Evolutionary conservation across 106 monocot species (phyloP).

Genomic region (Dendrobium catenatum): DNA sequence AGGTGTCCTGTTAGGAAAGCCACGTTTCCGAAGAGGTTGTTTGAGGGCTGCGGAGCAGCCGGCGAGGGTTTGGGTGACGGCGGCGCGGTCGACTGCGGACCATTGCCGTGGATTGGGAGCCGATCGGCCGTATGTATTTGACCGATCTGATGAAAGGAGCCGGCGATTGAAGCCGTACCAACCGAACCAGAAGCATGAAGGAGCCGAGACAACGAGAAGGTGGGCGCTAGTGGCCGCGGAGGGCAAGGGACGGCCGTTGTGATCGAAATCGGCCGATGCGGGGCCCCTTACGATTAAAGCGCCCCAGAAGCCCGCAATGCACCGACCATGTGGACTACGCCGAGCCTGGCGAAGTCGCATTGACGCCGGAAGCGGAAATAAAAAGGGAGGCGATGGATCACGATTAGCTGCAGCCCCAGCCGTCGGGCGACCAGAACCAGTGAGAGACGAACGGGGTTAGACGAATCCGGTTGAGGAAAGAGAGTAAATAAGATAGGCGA

Average conservation of each 20-base stretch:
- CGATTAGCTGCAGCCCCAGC: conserved; percentile 3
- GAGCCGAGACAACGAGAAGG: conserved; percentile 17
- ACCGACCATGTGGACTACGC: conserved; percentile 15
- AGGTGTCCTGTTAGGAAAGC: conserved; percentile 14
- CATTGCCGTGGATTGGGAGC: conserved; percentile 10
- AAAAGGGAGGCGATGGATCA: too few relatives aligned
- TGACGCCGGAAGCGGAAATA: conserved; percentile 2
- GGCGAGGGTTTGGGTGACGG: conserved; percentile 31
- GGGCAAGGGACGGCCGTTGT: conserved; percentile 4
- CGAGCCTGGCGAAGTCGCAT: conserved; percentile 12
- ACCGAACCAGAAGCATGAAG: conserved; percentile 33
- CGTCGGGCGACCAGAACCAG: conserved; percentile 10
- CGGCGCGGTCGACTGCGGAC: conserved; percentile 22
- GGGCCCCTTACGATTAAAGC: conserved; percentile 12
- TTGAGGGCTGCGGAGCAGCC: conserved; percentile 25
- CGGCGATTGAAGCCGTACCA: conserved; percentile 15
- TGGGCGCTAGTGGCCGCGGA: conserved; percentile 25
- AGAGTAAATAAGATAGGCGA: conserved; percentile 36
- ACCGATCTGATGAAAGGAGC: conserved; percentile 27
- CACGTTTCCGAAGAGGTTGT: conserved; percentile 35
- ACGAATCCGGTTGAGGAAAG: conserved; percentile 40
- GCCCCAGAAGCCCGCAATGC: conserved; percentile 12
- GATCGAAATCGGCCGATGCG: conserved; percentile 26
- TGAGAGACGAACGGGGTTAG: conserved; percentile 31
- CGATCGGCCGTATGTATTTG: conserved; percentile 17